Evolutionary conservation across 2,329 filamentous ascomycete genomes (phyloP).

Genomic region (Venturia aucupariae): DNA sequence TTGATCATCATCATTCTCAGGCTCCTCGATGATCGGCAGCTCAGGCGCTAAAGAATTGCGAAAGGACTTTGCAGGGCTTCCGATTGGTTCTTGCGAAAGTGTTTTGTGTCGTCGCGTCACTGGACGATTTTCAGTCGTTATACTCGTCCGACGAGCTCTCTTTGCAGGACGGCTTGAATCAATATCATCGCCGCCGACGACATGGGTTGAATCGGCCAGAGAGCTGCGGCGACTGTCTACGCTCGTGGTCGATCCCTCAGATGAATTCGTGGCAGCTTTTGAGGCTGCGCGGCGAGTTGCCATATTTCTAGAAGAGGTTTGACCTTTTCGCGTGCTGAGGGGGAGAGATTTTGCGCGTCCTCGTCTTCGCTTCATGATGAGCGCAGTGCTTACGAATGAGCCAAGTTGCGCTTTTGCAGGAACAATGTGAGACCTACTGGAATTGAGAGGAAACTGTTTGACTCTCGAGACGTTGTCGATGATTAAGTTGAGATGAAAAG

Average conservation of each 20-base stretch:
- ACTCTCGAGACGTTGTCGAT: conserved; percentile 2
- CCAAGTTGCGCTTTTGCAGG: conserved; percentile 10
- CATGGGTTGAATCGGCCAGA: conserved; percentile 19
- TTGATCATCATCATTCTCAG: background rate
- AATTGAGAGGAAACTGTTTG: background rate
- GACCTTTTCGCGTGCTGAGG: conserved; percentile 15
- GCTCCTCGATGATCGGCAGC: conserved; percentile 7
- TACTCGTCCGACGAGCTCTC: conserved; percentile 2
- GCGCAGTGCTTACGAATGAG: background rate
- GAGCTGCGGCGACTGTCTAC: conserved; percentile 32
- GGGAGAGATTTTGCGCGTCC: conserved; percentile 11
- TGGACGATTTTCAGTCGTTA: background rate
- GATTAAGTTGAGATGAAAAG: background rate
- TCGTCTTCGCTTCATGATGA: conserved; percentile 6
- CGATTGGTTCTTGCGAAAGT: background rate
- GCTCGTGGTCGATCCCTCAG: conserved; percentile 26
- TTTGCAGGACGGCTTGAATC: conserved; percentile 13
- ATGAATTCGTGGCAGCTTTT: conserved; percentile 22
- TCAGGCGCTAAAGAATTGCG: background rate
- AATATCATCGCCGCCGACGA: conserved; percentile 12
- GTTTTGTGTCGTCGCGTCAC: conserved; percentile 3
- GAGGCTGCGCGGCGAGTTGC: conserved; percentile 35
- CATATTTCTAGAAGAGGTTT: conserved; percentile 27
- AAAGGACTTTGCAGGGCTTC: background rate
- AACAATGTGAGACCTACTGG: background rate